A percentile compares a stretch with the other conserved stretches of the same genome.
Conservation (phyloP, 805 yeast species). For the Suhomyces sp. region DNA sequence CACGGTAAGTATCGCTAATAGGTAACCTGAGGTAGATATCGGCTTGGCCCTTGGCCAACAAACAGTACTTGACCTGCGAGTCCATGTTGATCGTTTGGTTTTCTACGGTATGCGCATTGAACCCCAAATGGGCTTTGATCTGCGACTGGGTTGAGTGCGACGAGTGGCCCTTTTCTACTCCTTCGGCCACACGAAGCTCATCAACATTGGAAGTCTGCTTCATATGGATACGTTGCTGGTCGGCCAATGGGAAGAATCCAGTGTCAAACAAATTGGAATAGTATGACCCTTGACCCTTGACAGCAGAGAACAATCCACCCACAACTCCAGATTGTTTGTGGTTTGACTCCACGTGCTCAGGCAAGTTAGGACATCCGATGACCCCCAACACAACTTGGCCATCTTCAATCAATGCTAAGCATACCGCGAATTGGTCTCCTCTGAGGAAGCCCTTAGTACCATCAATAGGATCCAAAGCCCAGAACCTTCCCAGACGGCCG, state of each 20-base stretch:
- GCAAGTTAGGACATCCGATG: conserved; percentile 93
- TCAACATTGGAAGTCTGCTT: conserved; percentile 43
- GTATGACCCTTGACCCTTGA: conserved; percentile 65
- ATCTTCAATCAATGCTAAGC: conserved; percentile 83
- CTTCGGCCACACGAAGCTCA: conserved; percentile 75
- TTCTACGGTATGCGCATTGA: conserved; percentile 49
- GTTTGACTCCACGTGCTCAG: conserved; percentile 44
- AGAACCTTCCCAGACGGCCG: conserved; percentile 75
- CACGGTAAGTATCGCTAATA: conserved; percentile 68
- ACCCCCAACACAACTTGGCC: conserved; percentile 87
- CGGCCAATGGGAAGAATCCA: conserved; percentile 30
- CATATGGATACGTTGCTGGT: conserved; percentile 48
- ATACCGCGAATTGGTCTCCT: conserved; percentile 96
- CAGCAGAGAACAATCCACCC: conserved; percentile 78
- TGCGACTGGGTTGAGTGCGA: conserved; percentile 80
- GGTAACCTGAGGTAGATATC: conserved; percentile 92
- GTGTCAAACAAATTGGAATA: conserved; percentile 41
- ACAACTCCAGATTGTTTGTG: conserved; percentile 32
- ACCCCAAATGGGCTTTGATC: conserved; percentile 60
- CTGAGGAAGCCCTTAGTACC: conserved; percentile 95
- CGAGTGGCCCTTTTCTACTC: conserved; percentile 94
- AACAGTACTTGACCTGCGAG: conserved; percentile 95
- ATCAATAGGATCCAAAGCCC: conserved; percentile 98
- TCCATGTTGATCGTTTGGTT: conserved; percentile 75
- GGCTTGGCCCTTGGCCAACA: conserved; percentile 86